A percentile compares a stretch with the other conserved stretches of the same genome.
phyloP scores from a whole-genome alignment of 2,329 filamentous ascomycete species.

The Fusarium heterosporum region DNA sequence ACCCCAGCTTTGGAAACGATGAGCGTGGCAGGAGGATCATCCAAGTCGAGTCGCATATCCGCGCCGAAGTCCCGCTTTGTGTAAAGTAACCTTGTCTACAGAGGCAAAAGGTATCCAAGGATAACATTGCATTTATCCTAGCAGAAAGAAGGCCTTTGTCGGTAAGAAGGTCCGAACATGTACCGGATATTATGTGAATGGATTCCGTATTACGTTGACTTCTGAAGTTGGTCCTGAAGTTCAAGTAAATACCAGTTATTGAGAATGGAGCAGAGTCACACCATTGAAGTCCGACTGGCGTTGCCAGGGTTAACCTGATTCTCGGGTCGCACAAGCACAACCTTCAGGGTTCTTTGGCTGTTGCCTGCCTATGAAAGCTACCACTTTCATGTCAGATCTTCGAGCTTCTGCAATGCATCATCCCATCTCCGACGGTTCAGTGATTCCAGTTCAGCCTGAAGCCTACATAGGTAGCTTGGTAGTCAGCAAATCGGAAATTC shows the following conservation, averaged over 20 bases:
- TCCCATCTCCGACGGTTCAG: conserved; percentile 2
- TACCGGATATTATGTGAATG: not conserved
- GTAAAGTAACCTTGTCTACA: not conserved
- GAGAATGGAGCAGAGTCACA: conserved; percentile 13
- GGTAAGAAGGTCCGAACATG: not conserved
- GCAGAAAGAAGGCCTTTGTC: not conserved
- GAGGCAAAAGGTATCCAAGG: not conserved
- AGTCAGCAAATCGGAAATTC: conserved; percentile 1
- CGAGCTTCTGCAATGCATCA: conserved; percentile 5
- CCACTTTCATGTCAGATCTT: conserved; percentile 19
- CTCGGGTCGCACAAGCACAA: conserved; percentile 10
- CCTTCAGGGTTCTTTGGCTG: conserved; percentile 1
- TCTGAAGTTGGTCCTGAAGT: not conserved
- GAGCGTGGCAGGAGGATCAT: conserved; percentile 4
- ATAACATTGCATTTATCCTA: not conserved
- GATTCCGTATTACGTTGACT: not conserved
- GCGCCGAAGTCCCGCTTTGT: conserved; percentile 10
- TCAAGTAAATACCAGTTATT: conserved; percentile 1
- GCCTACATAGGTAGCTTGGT: conserved; percentile 6
- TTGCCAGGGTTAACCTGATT: conserved; percentile 8
- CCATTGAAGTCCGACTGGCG: conserved; percentile 10
- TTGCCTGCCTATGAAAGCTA: conserved; percentile 16
- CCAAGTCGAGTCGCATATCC: conserved; percentile 10
- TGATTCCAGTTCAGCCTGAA: conserved; percentile 27
- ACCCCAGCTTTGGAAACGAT: conserved; percentile 1